These are phyloP conservation scores for Alnus rubra DNA, from an alignment of 306 rosid genomes.

Conservation along the genomic window DNA sequence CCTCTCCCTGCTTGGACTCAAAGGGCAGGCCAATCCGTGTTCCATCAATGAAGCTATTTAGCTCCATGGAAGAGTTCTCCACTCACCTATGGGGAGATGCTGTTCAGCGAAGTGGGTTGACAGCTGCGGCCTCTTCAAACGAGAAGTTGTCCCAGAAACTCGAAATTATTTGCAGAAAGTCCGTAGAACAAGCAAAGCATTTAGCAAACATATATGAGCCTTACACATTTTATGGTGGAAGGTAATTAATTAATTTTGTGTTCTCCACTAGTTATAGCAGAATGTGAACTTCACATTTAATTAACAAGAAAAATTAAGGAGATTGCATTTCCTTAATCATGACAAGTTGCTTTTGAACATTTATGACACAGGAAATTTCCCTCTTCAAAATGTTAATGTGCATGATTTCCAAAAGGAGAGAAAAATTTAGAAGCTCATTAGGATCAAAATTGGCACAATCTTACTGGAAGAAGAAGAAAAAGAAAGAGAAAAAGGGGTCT, in stretches of 20 bases:
- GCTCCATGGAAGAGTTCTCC: conserved; percentile 80
- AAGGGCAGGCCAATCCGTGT: conserved; percentile 80
- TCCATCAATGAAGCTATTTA: conserved; percentile 76
- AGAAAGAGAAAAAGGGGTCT: too few relatives aligned
- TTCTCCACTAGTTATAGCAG: too few relatives aligned
- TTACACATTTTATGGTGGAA: conserved; percentile 92
- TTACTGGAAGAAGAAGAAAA: too few relatives aligned
- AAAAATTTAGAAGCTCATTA: not conserved
- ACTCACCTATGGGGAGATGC: conserved; percentile 80
- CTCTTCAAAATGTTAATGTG: not conserved
- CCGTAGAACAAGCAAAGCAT: conserved; percentile 88
- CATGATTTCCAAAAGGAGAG: not conserved
- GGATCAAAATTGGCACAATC: not conserved
- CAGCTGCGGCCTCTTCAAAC: conserved; percentile 50
- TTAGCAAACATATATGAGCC: conserved; percentile 88
- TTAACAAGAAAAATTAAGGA: too few relatives aligned
- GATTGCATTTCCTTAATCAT: too few relatives aligned
- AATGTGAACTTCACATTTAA: too few relatives aligned
- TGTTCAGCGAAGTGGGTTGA: conserved; percentile 50
- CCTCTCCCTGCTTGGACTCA: conserved; percentile 69
- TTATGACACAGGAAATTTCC: not conserved
- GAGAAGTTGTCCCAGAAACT: conserved; percentile 60
- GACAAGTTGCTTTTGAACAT: too few relatives aligned
- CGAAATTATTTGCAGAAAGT: conserved; percentile 67
- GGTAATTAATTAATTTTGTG: conserved; percentile 41